A percentile compares a stretch with the other conserved stretches of the same genome.
These are phyloP conservation scores for Trametes polyzona DNA, from an alignment of 1,284 basidiomycete genomes.

Conservation along the genomic window DNA sequence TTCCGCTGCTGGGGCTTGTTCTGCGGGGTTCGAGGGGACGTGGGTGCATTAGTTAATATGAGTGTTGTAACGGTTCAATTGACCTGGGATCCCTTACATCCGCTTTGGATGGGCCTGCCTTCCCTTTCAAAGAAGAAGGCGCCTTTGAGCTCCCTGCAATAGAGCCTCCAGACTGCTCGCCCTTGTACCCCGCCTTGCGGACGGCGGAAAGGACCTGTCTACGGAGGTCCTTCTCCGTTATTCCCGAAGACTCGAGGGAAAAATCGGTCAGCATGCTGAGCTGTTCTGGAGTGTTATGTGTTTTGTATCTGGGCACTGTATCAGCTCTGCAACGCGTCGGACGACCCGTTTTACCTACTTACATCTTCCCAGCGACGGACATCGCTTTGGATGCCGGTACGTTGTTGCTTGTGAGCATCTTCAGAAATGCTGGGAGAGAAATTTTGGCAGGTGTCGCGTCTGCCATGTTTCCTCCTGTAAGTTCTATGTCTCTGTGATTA, in stretches of 20 bases:
- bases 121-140: constrained; percentile 2
- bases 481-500: neutral
- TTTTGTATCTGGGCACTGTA: constrained; percentile 64
- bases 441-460: constrained; percentile 46
- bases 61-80: constrained; percentile 19
- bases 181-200: constrained; percentile 61
- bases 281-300: constrained; percentile 63
- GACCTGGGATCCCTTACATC: constrained; percentile 20
- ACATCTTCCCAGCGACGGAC: constrained; percentile 80
- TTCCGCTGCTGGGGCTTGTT: constrained; percentile 31
- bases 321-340: constrained; percentile 13
- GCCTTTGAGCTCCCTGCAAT: constrained; percentile 1
- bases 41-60: constrained; percentile 7
- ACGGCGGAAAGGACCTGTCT: constrained; percentile 66
- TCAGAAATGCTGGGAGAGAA: constrained; percentile 74
- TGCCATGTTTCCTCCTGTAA: neutral
- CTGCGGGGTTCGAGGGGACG: constrained; percentile 2
- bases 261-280: constrained; percentile 62
- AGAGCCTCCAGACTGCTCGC: constrained; percentile 22
- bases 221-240: constrained; percentile 73
- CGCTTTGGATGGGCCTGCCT: constrained; percentile 15
- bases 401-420: constrained; percentile 65
- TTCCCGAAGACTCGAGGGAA: constrained; percentile 58
- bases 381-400: constrained; percentile 79
- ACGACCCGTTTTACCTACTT: constrained; percentile 27